phyloP scores from a whole-genome alignment of 2,329 filamentous ascomycete species.

The Coniochaeta sp. region DNA sequence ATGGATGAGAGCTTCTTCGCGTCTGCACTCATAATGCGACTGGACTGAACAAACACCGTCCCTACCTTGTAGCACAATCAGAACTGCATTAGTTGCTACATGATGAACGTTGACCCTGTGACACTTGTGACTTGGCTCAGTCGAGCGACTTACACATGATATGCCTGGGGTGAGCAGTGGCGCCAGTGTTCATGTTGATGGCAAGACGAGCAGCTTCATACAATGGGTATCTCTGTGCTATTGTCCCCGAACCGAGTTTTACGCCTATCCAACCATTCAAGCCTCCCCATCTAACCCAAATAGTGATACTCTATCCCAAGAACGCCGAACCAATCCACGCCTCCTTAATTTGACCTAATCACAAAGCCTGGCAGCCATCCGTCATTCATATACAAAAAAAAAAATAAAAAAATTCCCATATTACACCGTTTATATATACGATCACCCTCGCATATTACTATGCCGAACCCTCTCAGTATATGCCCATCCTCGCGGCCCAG shows the following conservation, averaged over 20 bases:
- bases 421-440: neutral
- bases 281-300: neutral
- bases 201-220: neutral
- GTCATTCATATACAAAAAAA: no score
- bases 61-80: neutral
- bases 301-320: neutral
- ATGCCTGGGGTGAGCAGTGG: no score
- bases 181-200: no score
- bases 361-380: no score
- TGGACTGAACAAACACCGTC: neutral
- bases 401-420: no score
- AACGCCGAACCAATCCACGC: neutral
- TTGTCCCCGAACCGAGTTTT: neutral
- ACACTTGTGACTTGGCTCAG: neutral
- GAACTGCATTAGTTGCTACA: neutral
- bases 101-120: neutral
- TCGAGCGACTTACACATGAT: no score
- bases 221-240: neutral
- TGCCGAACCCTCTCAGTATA: slow-evolving; percentile 43
- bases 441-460: neutral
- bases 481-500: slow-evolving; percentile 73
- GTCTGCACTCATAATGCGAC: neutral
- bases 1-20: neutral
- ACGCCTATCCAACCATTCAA: neutral
- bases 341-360: no score